A percentile compares a stretch with the other conserved stretches of the same genome.
These are phyloP conservation scores for Plantago major DNA, from an alignment of 257 asterid species.

Conservation along the genomic window DNA sequence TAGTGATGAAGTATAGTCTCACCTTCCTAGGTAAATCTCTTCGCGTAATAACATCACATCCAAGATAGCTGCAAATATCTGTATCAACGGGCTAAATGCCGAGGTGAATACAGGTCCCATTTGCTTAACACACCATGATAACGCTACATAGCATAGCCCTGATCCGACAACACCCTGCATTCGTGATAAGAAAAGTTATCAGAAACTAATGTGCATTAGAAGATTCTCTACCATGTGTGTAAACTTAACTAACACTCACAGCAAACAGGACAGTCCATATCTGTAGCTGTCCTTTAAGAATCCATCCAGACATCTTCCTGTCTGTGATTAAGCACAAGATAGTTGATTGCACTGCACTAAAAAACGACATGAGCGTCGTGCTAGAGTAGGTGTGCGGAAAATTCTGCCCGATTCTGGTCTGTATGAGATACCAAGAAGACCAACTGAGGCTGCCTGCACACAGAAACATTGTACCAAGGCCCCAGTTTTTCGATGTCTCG, in stretches of 20 bases:
- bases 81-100: constrained; percentile 72
- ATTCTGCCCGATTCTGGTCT: constrained; percentile 48
- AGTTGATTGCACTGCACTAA: constrained; percentile 59
- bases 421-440: constrained; percentile 78
- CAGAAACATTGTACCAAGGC: constrained; percentile 52
- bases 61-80: constrained; percentile 61
- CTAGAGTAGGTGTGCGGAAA: constrained; percentile 63
- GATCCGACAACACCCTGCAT: constrained; percentile 68
- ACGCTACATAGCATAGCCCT: constrained; percentile 52
- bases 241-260: constrained; percentile 33
- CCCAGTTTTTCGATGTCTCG: constrained; percentile 25
- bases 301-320: constrained; percentile 51
- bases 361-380: constrained; percentile 59
- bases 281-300: constrained; percentile 43
- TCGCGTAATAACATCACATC: constrained; percentile 57
- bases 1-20: not conserved
- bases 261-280: constrained; percentile 41
- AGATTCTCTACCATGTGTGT: too few relatives aligned
- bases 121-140: constrained; percentile 74
- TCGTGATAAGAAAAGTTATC: not conserved
- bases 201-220: too few relatives aligned
- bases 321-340: constrained; percentile 35
- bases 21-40: constrained; percentile 74
- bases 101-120: constrained; percentile 79
- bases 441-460: constrained; percentile 46